These are phyloP conservation scores for Craspedostauros australis DNA, from an alignment of 108 stramenopile genomes.

Conservation along the genomic window DNA sequence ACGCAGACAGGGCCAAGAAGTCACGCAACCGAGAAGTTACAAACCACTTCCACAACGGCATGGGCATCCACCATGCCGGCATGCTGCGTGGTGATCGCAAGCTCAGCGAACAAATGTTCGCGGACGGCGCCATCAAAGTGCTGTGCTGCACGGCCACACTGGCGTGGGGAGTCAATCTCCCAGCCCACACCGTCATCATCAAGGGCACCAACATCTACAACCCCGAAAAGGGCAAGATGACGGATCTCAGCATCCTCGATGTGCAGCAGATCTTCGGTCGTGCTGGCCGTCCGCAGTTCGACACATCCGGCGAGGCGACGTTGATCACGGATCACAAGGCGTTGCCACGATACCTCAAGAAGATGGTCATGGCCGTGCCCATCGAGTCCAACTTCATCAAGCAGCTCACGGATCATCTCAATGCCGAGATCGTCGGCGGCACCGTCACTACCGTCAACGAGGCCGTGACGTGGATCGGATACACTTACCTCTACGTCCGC, in stretches of 20 bases:
- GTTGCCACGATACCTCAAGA: constrained; percentile 87
- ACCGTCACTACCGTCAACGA: constrained; percentile 93
- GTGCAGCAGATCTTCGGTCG: constrained; percentile 98
- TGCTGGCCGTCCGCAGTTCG: constrained; percentile 89
- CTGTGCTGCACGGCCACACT: constrained; percentile 97
- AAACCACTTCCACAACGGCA: constrained; percentile 83
- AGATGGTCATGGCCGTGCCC: constrained; percentile 88
- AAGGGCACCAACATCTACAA: constrained; percentile 99
- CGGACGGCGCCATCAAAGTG: constrained; percentile 93
- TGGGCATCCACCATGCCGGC: constrained; percentile 99
- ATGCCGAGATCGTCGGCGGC: constrained; percentile 97
- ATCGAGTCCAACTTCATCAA: constrained; percentile 94
- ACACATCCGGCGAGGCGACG: constrained; percentile 93
- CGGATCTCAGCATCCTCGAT: constrained; percentile 95
- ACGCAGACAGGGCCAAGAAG: constrained; percentile 67
- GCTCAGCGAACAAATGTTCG: constrained; percentile 93
- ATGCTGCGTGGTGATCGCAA: constrained; percentile 95
- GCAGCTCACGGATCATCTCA: constrained; percentile 95
- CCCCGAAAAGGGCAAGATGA: constrained; percentile 94
- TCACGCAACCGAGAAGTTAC: constrained; percentile 84
- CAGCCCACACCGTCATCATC: constrained; percentile 92
- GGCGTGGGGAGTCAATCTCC: constrained; percentile 96
- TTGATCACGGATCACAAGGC: constrained; percentile 92
- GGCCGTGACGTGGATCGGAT: constrained; percentile 90
- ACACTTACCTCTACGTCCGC: constrained; percentile 95